Base-by-base conservation (phyloP, 805 yeast genomes). In the Spathaspora sp. region DNA sequence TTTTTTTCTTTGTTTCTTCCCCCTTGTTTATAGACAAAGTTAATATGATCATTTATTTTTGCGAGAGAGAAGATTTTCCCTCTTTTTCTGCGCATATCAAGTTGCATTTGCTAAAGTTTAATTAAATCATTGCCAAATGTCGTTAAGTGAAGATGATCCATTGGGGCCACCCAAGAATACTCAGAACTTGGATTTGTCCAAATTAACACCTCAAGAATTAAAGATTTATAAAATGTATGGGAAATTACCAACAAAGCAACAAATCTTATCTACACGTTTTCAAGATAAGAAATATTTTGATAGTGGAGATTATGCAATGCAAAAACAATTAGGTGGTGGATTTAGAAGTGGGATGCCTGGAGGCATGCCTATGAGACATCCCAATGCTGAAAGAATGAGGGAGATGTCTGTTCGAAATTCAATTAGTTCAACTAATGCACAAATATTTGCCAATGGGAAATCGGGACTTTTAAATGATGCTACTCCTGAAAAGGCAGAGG, bases 261-360 rank as follows among this genome's bases (percentile, higher is more conserved):
- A 90, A 56, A 74, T 91, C 18, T 75, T 91, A 48, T 78, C 86
- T 48, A 81, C 86, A 55, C 89, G 87, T 64, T 72, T 89, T 60
- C 88, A 87, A 68, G 97, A 91, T 57, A 82, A 96, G 60, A 92
- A 90, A 72, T 91, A 87, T 68, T 92, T 91, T 62, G 97, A 91
- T 64, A 87, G 96, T 55, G 97, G 97, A 9, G 97, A 91, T 69
- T 91, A 91, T 67, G 97, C 97, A 10, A 80, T 91, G 79, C 87
- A 83, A 51, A 74, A 74, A 52, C 79, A 73, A 58, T 58, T 68
- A 31, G 77, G 73, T 5, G 51, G 49, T 18, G 54, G 54, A 14
- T 31, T 32, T 17, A 47, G 57, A 16, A 63, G 62, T 6, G 57
- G 57, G 40, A 70, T 70, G 5, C 63, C 67, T 18, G 73, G 70